Conservation (phyloP, 2,329 filamentous ascomycete species). For the Truncatella angustata region DNA sequence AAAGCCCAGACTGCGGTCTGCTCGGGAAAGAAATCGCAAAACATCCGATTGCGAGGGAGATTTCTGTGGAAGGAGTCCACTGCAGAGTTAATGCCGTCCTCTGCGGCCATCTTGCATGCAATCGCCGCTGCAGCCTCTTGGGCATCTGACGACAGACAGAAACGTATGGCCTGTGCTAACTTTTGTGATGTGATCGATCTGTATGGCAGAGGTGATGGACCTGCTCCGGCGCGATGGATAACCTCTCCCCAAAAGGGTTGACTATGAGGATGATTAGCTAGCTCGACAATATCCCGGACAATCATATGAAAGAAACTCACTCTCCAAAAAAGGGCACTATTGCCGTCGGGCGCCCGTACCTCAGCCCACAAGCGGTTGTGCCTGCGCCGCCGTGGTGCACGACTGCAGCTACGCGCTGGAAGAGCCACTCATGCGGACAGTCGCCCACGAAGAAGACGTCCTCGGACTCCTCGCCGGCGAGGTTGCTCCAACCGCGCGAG, state of each 20-base stretch:
- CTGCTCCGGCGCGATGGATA: slow-evolving; percentile 37
- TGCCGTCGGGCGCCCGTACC: slow-evolving; percentile 58
- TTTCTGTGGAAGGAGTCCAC: slow-evolving; percentile 36
- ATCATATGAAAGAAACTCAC: slow-evolving; percentile 11
- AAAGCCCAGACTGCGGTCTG: slow-evolving; percentile 48
- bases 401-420: slow-evolving; percentile 55
- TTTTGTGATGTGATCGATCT: slow-evolving; percentile 29
- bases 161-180: slow-evolving; percentile 31
- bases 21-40: slow-evolving; percentile 67
- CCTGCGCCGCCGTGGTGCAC: slow-evolving; percentile 66
- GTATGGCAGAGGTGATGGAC: slow-evolving; percentile 33
- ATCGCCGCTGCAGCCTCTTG: slow-evolving; percentile 30
- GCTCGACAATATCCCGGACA: too few species aligned
- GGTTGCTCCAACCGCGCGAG: slow-evolving; percentile 63
- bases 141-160: slow-evolving; percentile 30
- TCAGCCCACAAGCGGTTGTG: slow-evolving; percentile 62
- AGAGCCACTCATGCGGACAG: slow-evolving; percentile 66
- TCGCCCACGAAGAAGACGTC: slow-evolving; percentile 55
- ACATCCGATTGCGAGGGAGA: too few species aligned
- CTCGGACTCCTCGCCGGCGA: slow-evolving; percentile 50
- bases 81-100: slow-evolving; percentile 34
- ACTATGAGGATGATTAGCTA: slow-evolving; percentile 8
- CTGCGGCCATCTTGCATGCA: slow-evolving; percentile 30
- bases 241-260: slow-evolving; percentile 42
- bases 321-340: slow-evolving; percentile 68